Base-by-base conservation (phyloP, 306 rosid genomes). In the Mucuna pruriens region DNA sequence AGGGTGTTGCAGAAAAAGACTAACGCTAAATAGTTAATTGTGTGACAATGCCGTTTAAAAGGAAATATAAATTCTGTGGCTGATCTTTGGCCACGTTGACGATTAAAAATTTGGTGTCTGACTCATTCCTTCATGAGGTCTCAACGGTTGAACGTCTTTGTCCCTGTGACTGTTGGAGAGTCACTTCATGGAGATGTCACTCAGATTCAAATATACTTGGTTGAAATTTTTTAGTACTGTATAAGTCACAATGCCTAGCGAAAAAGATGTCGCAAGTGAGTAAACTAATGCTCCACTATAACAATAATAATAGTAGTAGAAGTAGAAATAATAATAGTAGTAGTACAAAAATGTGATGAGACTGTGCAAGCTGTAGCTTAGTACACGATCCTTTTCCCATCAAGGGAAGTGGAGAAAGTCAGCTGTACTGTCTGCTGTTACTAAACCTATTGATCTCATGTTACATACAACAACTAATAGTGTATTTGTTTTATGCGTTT, bases 101-200 rank as follows among this genome's bases (percentile, higher is more conserved):
- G 26, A 64, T 5, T 54, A 42, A 42, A 13, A 78, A 20, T 10
- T 11, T 22, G 51, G 79, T 25, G 77, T 45, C 38, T 54, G 51
- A 34, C 25, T 74, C 66, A n/a, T 65, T 78, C 73, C 20, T 74
- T 82, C 42, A 36, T 16, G 48, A 36, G 65, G 66, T 77, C 84
- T 77, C 74, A 73, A 67, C 16, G 19, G 78, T 58, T 73, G 17
- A 66, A 82, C 17, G 67, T 48, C 60, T 45, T 77, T 58, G 12
- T 85, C 10, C 0, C 13, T 74, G 80, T 80, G 58, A 60, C 39
- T 44, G 44, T 54, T 52, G 73, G 51, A 61, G 36, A 48, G 60
- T 76, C 75, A 61, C 79, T 77, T 77, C 79, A 58, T 39, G 69
- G 42, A 62, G 44, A 62, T 62, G 49, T 82, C 61, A 63, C 70